Base-by-base conservation (phyloP, 768 basidiomycete species). In the Amanita molliuscula region DNA sequence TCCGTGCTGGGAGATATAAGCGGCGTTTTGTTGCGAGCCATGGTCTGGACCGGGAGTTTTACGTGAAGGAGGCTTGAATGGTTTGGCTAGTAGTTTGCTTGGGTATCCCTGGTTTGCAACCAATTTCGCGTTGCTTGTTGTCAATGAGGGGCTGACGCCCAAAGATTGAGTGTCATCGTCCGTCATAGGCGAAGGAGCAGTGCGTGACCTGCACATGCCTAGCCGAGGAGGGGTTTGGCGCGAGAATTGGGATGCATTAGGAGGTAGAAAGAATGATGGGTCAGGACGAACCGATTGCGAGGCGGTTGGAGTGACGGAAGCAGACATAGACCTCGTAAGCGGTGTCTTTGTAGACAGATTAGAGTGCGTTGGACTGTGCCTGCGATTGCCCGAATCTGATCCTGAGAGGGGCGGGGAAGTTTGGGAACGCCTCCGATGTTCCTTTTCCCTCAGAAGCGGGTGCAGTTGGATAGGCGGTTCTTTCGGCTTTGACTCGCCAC, bases 131-230 rank as follows among this genome's bases (percentile, higher is more conserved):
- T 20, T 21, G 13, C 9, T 4, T 16, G 13, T 13, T 11, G 34
- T 2, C 7, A 35, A 0, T 8, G 20, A 28, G 3, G 20, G 26
- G 21, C 36, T 29, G 8, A 3, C 16, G 4, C 16, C 25, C 11
- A 20, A 21, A 46, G 44, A 33, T 18, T 34, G 29, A 23, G 26
- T 16, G 26, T 36, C 15, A n/a, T 31, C n/a, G n/a, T n/a, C n/a
- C n/a, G n/a, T 31, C 11, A 31, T 10, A 26, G 35, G 35, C 16
- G 26, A 26, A 15, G 47, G 47, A 26, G 35, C 47, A 9, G 36
- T 48, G 33, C 47, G 47, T 15, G 47, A 37, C n/a, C 47, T 48
- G 21, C 34, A 21, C 47, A 48, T 48, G 16, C 47, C 47, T 15
- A 48, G 26, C 9, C 21, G 47, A 23, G 46, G 34, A n/a, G 21